Evolutionary conservation across 371 early-diverging fungal genomes (phyloP), one percentile per base, ranked within the genome.

Genomic region (Mucor plumbeus): DNA sequence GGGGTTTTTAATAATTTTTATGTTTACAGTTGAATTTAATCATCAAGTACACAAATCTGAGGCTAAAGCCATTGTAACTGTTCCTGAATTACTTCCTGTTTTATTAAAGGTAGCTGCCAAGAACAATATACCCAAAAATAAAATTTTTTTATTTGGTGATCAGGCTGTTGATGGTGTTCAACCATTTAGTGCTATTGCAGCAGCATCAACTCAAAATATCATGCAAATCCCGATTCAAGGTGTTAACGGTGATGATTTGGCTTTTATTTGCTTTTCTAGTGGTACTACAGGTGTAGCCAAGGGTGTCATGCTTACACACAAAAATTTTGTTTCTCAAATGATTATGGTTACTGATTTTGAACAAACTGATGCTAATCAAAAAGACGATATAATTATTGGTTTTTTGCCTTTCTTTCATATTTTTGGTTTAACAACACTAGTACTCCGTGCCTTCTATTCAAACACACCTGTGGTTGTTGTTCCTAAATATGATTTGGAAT

Each of bases 201-300:
- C 3, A 26, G 41, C 59, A 21, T 7, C 40, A 79, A 31, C 43
- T 9, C 39, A 44, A 1, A 67, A 78, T 38, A 4, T 73, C n/a
- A 15, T 64, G 43, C 35, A 56, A 10, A 56, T 56, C 36, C 56
- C 34, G 17, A 50, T 66, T 33, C 43, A 65, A 43, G 71, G 76
- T 6, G 57, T 79, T 9, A 62, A 69, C 34, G 26, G 62, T 7
- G 77, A 84, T 11, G 85, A 84, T 21, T 71, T 92, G 26, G 94
- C 95, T 7, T 92, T 91, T 64, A 82, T 97, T 44, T 94, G 94
- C 75, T 97, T 92, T 80, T 93, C 94, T 13, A 91, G 91, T 41
- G 97, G 97, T 34, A 97, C 96, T 7, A 95, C 96, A 0, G 95
- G 95, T 71, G 64, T 77, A 44, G 83, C 85, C 33, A 88, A 87